Conservation (phyloP, 2,329 filamentous ascomycete species). For the Seiridium unicorne region DNA sequence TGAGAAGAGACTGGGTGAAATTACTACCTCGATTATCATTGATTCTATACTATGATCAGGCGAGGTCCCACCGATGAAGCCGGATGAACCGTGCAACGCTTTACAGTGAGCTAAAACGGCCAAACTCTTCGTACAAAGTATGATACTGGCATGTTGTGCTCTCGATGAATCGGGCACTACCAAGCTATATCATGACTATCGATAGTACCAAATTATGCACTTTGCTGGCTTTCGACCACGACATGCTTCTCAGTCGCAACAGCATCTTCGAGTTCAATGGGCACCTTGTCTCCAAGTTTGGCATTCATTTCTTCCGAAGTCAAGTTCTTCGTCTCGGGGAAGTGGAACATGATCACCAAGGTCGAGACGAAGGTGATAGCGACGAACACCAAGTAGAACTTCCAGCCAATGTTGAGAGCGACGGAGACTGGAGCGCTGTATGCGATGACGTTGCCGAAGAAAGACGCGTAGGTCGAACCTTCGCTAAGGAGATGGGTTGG, state of each 20-base stretch:
- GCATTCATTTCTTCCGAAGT: conserved; percentile 29
- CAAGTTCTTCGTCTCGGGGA: conserved; percentile 42
- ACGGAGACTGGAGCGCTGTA: conserved; percentile 29
- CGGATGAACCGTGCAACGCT: too few relatives aligned
- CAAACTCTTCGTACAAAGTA: too few relatives aligned
- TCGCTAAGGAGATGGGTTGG: conserved; percentile 29
- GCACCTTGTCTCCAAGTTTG: conserved; percentile 27
- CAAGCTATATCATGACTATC: too few relatives aligned
- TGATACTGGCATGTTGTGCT: too few relatives aligned
- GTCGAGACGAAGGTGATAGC: conserved; percentile 41
- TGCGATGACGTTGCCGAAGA: conserved; percentile 22
- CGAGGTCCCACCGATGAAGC: too few relatives aligned
- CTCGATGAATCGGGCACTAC: too few relatives aligned
- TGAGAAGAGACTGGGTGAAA: too few relatives aligned
- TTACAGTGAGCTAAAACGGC: too few relatives aligned
- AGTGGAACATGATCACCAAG: conserved; percentile 41
- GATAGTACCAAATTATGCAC: too few relatives aligned
- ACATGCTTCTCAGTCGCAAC: conserved; percentile 16
- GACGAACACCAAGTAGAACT: conserved; percentile 49
- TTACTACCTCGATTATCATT: too few relatives aligned
- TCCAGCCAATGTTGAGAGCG: conserved; percentile 49
- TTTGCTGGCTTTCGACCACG: neutral
- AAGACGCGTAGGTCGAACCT: conserved; percentile 18
- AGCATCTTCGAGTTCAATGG: conserved; percentile 15
- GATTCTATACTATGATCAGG: too few relatives aligned